These are phyloP conservation scores for Suhomyces bribrorum DNA, from an alignment of 1,139 yeast species.

Conservation along the genomic window DNA sequence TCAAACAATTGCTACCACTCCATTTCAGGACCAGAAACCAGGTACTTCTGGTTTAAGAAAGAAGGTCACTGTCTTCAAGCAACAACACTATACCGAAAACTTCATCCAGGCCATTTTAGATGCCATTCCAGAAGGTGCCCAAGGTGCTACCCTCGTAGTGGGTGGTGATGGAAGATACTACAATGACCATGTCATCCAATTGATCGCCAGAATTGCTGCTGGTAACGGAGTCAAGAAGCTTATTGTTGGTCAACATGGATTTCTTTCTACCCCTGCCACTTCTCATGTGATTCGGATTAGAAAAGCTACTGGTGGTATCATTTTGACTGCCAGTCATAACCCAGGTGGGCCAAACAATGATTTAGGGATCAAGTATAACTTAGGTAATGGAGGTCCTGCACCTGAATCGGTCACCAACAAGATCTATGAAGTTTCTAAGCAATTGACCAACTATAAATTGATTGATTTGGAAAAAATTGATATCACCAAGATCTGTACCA, in stretches of 20 bases:
- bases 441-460: conserved; percentile 57
- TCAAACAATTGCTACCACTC: conserved; percentile 55
- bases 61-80: conserved; percentile 82
- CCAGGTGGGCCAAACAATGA: conserved; percentile 98
- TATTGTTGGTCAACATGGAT: conserved; percentile 84
- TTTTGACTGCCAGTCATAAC: conserved; percentile 94
- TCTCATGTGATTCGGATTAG: conserved; percentile 83
- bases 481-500: conserved; percentile 56
- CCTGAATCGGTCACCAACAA: conserved; percentile 91
- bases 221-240: conserved; percentile 88
- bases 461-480: conserved; percentile 64
- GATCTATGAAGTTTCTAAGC: conserved; percentile 71
- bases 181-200: conserved; percentile 77
- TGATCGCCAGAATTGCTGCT: conserved; percentile 80
- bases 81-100: conserved; percentile 85
- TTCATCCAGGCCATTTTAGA: conserved; percentile 84
- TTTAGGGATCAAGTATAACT: conserved; percentile 92
- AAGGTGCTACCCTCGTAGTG: conserved; percentile 75
- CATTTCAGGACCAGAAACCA: conserved; percentile 91
- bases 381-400: conserved; percentile 98
- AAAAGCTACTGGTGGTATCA: conserved; percentile 82
- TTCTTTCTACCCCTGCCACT: conserved; percentile 94
- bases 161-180: conserved; percentile 98
- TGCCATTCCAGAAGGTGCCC: conserved; percentile 86
- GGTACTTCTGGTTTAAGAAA: conserved; percentile 97